These are phyloP conservation scores for Arthrobotrys iridis DNA, from an alignment of 2,329 filamentous ascomycete genomes.

Conservation along the genomic window DNA sequence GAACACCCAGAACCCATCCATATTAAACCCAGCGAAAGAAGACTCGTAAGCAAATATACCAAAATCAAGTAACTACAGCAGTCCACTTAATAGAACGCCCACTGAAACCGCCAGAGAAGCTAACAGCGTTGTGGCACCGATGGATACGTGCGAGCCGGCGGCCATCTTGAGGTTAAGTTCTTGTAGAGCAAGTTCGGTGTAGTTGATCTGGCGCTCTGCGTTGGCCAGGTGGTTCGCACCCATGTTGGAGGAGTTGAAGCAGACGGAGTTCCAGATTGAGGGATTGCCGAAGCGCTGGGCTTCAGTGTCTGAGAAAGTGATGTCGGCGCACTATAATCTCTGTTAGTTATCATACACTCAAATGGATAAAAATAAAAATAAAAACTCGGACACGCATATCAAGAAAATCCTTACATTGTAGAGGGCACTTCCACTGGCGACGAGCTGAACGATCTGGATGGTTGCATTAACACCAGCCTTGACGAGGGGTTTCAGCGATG, in stretches of 20 bases:
- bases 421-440: constrained; percentile 61
- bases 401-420: constrained; percentile 64
- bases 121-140: constrained; percentile 11
- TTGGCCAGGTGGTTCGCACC: constrained; percentile 52
- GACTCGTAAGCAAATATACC: constrained; percentile 14
- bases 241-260: constrained; percentile 57
- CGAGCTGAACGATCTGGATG: constrained; percentile 64
- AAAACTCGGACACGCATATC: background rate
- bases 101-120: constrained; percentile 15
- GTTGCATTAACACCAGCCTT: constrained; percentile 62
- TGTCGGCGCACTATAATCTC: constrained; percentile 55
- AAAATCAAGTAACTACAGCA: constrained; percentile 30
- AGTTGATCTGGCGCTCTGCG: constrained; percentile 38
- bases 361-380: background rate
- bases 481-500: constrained; percentile 56
- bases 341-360: background rate
- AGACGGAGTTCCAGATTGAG: constrained; percentile 53
- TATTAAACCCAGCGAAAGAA: background rate
- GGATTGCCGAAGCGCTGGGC: constrained; percentile 56
- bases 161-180: constrained; percentile 52
- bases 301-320: constrained; percentile 57
- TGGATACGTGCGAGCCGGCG: constrained; percentile 26
- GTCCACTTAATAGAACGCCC: constrained; percentile 2
- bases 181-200: constrained; percentile 52
- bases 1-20: background rate